These are phyloP conservation scores for Neurospora sp. DNA, from an alignment of 495 filamentous ascomycete genomes.

Conservation along the genomic window DNA sequence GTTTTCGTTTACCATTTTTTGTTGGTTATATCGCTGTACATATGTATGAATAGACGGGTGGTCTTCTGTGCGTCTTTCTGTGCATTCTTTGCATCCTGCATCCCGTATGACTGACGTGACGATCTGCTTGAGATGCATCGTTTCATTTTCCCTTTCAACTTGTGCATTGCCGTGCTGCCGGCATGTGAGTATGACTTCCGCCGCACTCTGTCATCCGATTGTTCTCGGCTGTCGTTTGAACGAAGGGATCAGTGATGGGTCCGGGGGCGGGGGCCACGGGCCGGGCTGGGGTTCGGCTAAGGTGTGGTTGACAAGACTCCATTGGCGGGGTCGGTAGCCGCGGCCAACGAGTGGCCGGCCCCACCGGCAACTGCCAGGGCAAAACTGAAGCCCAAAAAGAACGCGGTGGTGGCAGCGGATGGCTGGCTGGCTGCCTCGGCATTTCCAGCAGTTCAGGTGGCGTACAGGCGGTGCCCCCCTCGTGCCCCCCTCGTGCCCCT, in stretches of 20 bases:
- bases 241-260: not conserved
- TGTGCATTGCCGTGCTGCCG: not conserved
- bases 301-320: not conserved
- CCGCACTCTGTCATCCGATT: not conserved
- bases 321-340: not conserved
- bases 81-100: not conserved
- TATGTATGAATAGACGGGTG: not conserved
- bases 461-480: not conserved
- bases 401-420: not conserved
- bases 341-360: not conserved
- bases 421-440: constrained; percentile 2
- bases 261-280: not conserved
- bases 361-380: not conserved
- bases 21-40: not conserved
- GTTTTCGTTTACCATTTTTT: not conserved
- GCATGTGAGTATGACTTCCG: not conserved
- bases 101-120: not conserved
- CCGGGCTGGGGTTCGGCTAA: not conserved
- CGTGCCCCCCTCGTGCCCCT: not conserved
- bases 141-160: not conserved
- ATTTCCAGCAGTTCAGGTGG: constrained; percentile 2
- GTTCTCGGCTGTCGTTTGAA: not conserved
- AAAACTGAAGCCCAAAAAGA: not conserved
- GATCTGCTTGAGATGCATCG: not conserved
- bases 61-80: not conserved